These are phyloP conservation scores for Persicaria tinctoria DNA, from an alignment of 148 eudicot genomes.

Conservation along the genomic window DNA sequence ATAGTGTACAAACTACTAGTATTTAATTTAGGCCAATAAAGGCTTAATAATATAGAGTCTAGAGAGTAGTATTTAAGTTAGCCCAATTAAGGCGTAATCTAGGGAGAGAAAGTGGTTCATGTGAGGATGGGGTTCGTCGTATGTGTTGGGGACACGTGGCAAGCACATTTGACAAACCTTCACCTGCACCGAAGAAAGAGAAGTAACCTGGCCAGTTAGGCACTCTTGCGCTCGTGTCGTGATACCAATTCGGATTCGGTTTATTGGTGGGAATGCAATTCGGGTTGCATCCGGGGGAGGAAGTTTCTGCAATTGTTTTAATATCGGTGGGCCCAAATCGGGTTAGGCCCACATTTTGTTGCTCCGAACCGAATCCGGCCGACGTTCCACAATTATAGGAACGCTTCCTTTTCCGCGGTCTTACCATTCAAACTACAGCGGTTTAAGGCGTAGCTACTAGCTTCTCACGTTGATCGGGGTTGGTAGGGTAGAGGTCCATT, in stretches of 20 bases:
- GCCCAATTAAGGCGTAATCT: neutral
- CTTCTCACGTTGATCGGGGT: too few relatives aligned
- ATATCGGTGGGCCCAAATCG: neutral
- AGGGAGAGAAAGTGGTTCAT: neutral
- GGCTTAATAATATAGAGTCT: too few relatives aligned
- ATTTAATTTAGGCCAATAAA: too few relatives aligned
- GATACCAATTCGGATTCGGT: neutral
- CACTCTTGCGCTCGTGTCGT: neutral
- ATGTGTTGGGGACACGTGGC: neutral
- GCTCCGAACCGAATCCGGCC: too few relatives aligned
- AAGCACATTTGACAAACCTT: neutral
- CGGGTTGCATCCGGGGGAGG: conserved; percentile 6
- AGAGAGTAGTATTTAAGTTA: too few relatives aligned
- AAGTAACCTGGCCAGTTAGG: neutral
- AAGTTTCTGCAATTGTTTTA: neutral
- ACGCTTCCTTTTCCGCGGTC: too few relatives aligned
- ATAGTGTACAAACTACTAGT: too few relatives aligned
- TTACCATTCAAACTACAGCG: too few relatives aligned
- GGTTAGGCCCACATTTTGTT: neutral
- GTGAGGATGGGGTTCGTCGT: neutral
- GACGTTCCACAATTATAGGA: too few relatives aligned
- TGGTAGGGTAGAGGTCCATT: too few relatives aligned
- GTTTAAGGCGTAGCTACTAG: too few relatives aligned
- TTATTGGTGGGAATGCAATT: neutral
- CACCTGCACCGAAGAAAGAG: neutral